These are phyloP conservation scores for Ogataea zsoltii DNA, from an alignment of 805 yeast species.

Conservation along the genomic window DNA sequence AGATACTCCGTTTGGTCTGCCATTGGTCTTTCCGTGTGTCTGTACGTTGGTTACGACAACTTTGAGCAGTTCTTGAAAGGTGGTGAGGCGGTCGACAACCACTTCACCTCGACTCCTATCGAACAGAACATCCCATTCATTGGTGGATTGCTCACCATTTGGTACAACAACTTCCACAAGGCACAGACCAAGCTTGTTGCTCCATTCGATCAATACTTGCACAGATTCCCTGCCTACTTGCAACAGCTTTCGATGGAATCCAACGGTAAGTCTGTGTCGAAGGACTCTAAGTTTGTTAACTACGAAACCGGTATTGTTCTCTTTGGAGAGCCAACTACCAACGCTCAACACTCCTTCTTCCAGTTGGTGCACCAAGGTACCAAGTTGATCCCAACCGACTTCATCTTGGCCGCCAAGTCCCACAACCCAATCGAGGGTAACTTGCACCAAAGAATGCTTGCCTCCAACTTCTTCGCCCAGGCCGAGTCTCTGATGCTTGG, in stretches of 20 bases:
- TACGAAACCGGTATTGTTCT: conserved; percentile 95
- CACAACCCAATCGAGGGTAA: conserved; percentile 96
- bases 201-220: conserved; percentile 98
- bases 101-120: conserved; percentile 80
- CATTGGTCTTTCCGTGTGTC: conserved; percentile 92
- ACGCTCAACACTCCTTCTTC: conserved; percentile 99
- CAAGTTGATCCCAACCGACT: conserved; percentile 94
- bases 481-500: conserved; percentile 98
- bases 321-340: conserved; percentile 98
- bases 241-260: conserved; percentile 99
- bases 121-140: conserved; percentile 89
- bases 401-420: conserved; percentile 94
- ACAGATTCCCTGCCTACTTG: conserved; percentile 98
- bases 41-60: conserved; percentile 94
- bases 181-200: conserved; percentile 98
- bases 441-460: conserved; percentile 96
- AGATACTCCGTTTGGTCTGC: conserved; percentile 99
- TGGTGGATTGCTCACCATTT: conserved; percentile 91
- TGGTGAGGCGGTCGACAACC: conserved; percentile 96
- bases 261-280: conserved; percentile 95
- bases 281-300: conserved; percentile 86
- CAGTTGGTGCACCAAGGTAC: conserved; percentile 99
- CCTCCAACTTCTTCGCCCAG: conserved; percentile 99
- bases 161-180: conserved; percentile 98
- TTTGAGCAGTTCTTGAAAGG: conserved; percentile 92